A percentile compares a stretch with the other conserved stretches of the same genome.
Conservation (phyloP, 495 filamentous ascomycete species). For the Darksidea phi region DNA sequence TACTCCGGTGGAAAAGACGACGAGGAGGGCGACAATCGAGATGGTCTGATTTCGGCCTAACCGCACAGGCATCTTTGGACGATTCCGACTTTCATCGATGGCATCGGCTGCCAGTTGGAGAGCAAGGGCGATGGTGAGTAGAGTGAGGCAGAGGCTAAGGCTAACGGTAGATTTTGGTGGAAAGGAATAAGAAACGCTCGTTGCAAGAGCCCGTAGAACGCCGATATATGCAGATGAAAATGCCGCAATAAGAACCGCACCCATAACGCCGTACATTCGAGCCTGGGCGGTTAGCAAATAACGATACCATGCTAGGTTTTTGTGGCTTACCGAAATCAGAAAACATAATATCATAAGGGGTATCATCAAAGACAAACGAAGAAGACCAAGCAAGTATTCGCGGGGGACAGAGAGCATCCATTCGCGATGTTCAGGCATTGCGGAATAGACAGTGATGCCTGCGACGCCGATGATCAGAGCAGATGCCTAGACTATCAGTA, state of each 20-base stretch:
- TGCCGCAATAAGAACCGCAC: slow-evolving; percentile 24
- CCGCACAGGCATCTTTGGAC: slow-evolving; percentile 6
- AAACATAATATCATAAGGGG: slow-evolving; percentile 33
- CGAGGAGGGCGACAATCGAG: slow-evolving; percentile 22
- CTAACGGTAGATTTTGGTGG: slow-evolving; percentile 9
- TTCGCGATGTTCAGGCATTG: slow-evolving; percentile 27
- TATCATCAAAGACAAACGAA: slow-evolving; percentile 22
- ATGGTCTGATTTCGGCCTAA: slow-evolving; percentile 17
- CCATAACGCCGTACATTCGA: slow-evolving; percentile 25
- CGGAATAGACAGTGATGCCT: slow-evolving; percentile 14
- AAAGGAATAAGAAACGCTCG: slow-evolving; percentile 11
- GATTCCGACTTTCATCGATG: slow-evolving; percentile 2
- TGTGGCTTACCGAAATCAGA: slow-evolving; percentile 34
- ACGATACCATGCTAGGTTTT: too few species aligned
- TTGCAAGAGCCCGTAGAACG: background rate
- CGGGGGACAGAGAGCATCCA: slow-evolving; percentile 23
- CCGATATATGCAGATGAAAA: slow-evolving; percentile 16
- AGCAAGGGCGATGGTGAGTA: slow-evolving; percentile 7
- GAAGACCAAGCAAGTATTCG: slow-evolving; percentile 14
- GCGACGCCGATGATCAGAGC: slow-evolving; percentile 14
- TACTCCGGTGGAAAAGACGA: slow-evolving; percentile 22
- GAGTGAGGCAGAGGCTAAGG: background rate
- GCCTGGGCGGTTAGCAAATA: too few species aligned
- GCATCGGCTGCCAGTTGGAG: slow-evolving; percentile 11
- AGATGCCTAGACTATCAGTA: slow-evolving; percentile 12